A percentile compares a stretch with the other conserved stretches of the same genome.
phyloP scores from a whole-genome alignment of 768 basidiomycete genomes.

The Kwoniella mangroviensis region DNA sequence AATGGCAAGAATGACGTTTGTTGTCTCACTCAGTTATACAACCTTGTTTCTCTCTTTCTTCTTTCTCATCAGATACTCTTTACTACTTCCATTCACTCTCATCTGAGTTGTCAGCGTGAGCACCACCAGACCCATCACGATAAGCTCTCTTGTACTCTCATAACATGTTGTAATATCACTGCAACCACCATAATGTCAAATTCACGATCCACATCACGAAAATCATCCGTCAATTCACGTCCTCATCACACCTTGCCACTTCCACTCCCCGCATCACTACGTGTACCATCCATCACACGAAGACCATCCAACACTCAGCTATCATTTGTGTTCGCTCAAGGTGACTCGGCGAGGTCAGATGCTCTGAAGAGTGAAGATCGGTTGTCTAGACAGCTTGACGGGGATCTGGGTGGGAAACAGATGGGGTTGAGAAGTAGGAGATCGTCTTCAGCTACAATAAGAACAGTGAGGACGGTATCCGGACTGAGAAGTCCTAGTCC shows the following conservation, averaged over 20 bases:
- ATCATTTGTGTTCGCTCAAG: conserved; percentile 22
- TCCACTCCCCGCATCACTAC: conserved; percentile 16
- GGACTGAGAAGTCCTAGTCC: conserved; percentile 25
- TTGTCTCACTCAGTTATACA: too few relatives aligned
- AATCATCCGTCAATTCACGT: conserved; percentile 25
- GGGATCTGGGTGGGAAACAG: conserved; percentile 42
- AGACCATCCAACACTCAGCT: conserved; percentile 22
- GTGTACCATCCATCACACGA: conserved; percentile 14
- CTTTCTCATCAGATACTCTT: not conserved
- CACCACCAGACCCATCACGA: not conserved
- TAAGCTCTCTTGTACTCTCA: not conserved
- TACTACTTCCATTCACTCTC: not conserved
- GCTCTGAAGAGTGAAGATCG: conserved; percentile 34
- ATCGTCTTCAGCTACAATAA: conserved; percentile 39
- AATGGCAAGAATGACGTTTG: too few relatives aligned
- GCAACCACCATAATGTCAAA: not conserved
- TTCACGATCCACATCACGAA: conserved; percentile 15
- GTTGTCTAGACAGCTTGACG: conserved; percentile 43
- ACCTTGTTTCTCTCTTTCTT: not conserved
- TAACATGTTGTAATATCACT: not conserved
- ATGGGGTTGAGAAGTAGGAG: conserved; percentile 47
- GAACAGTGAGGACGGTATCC: conserved; percentile 27
- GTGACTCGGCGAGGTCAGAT: conserved; percentile 6
- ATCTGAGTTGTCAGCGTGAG: not conserved
- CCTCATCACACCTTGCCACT: conserved; percentile 16